Evolutionary conservation across 1,139 yeast genomes (phyloP).

Genomic region (Lodderomyces pseudojiufengensis): DNA sequence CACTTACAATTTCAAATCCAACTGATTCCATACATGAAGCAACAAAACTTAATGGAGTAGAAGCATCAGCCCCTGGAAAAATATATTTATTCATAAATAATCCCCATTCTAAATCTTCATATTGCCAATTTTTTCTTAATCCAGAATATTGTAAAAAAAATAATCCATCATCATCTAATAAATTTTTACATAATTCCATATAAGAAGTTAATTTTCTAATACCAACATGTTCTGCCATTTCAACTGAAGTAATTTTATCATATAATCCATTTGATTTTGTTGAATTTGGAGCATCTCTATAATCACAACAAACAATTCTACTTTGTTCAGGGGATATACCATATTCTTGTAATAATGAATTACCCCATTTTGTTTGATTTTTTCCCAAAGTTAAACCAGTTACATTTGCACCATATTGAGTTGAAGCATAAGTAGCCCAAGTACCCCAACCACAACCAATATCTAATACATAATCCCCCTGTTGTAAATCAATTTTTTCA

Average conservation of each 20-base stretch:
- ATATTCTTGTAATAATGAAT: slow-evolving; percentile 60
- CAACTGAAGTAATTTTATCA: slow-evolving; percentile 86
- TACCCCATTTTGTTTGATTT: slow-evolving; percentile 93
- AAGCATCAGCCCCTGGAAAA: slow-evolving; percentile 98
- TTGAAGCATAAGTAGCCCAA: slow-evolving; percentile 78
- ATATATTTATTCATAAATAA: slow-evolving; percentile 93
- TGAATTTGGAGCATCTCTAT: slow-evolving; percentile 86
- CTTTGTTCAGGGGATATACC: slow-evolving; percentile 70
- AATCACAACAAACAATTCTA: slow-evolving; percentile 76
- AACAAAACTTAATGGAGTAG: slow-evolving; percentile 87
- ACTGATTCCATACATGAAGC: slow-evolving; percentile 72
- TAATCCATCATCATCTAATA: slow-evolving; percentile 88
- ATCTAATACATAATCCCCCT: slow-evolving; percentile 76
- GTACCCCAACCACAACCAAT: slow-evolving; percentile 98
- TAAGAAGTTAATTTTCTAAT: slow-evolving; percentile 76
- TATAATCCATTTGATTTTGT: slow-evolving; percentile 56
- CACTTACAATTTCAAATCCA: slow-evolving; percentile 80
- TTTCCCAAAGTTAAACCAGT: slow-evolving; percentile 89
- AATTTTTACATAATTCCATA: slow-evolving; percentile 74
- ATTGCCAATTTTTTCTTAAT: slow-evolving; percentile 89
- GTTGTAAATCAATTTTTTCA: slow-evolving; percentile 72
- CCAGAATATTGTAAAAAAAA: slow-evolving; percentile 90
- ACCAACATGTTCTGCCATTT: slow-evolving; percentile 97
- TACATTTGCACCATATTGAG: slow-evolving; percentile 78
- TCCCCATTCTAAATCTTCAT: slow-evolving; percentile 93